Base-by-base conservation (phyloP, 2,329 filamentous ascomycete species). In the Fusarium brachygibbosum region DNA sequence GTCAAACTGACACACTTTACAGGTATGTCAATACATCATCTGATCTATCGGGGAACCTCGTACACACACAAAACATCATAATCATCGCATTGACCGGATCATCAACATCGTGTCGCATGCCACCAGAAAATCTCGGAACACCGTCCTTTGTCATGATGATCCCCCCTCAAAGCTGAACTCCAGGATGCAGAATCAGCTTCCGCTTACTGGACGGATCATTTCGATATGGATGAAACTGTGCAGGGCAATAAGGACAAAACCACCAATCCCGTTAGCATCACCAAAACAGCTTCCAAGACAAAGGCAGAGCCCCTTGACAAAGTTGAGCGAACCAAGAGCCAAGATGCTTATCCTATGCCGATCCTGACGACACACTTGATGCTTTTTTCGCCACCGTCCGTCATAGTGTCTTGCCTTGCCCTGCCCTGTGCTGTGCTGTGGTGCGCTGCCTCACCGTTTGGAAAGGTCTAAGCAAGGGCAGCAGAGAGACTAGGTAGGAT, bases 341-440 rank as follows among this genome's bases (percentile, higher is more conserved):
- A 29, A 31, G 28, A 16, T 29, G 52, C 52, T 49, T 48, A 17
- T 14, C 35, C 31, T 23, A 21, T 13, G 52, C 52, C 25, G 52
- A 55, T 55, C 52, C 52, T 55, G 52, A 55, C 52, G 52, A 55
- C 52, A 49, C 45, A 53, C 19, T 44, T 17, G 23, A 19, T 38
- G n/a, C 23, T 40, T 25, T 34, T 51, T 51, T 64, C 61, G 53
- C 53, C 63, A 66, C 63, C 38, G 35, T 42, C 25, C 63, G 55
- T 56, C 63, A 65, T 65, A 51, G 48, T 55, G 60, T 59, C 61
- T 65, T 40, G 32, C 58, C 51, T 37, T 60, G 44, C 48, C 48
- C 23, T 56, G 44, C 49, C 46, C 34, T 40, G 40, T 23, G 21
- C 34, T 51, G 29, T 28, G 23, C 40, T 41, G 32, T 17, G 28